These are phyloP conservation scores for Yamadazyma akitaensis DNA, from an alignment of 805 yeast genomes.

Conservation along the genomic window DNA sequence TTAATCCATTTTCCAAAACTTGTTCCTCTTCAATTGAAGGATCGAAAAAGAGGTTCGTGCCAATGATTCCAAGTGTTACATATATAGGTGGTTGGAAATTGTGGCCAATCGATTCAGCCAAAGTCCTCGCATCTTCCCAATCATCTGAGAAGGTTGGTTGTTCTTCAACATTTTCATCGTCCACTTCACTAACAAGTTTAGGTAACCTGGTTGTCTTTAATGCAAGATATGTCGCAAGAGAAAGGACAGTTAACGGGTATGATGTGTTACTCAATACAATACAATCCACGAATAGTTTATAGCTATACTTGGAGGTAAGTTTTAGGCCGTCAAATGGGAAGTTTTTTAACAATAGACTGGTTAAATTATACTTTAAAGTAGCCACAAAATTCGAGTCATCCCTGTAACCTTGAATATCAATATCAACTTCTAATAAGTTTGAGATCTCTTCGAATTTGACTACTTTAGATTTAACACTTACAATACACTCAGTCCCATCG, in stretches of 20 bases:
- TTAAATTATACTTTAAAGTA: slow-evolving; percentile 60
- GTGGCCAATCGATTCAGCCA: slow-evolving; percentile 27
- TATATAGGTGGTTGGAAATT: slow-evolving; percentile 68
- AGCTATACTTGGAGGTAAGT: slow-evolving; percentile 72
- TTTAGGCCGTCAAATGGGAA: slow-evolving; percentile 52
- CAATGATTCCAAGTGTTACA: slow-evolving; percentile 74
- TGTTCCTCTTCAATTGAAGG: slow-evolving; percentile 88
- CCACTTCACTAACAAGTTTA: slow-evolving; percentile 61
- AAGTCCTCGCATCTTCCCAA: slow-evolving; percentile 57
- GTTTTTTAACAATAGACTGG: slow-evolving; percentile 49
- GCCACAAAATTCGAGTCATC: slow-evolving; percentile 73
- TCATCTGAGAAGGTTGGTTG: slow-evolving; percentile 90
- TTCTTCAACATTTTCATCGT: slow-evolving; percentile 75
- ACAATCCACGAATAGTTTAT: slow-evolving; percentile 75
- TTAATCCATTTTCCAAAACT: slow-evolving; percentile 79
- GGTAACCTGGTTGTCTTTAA: slow-evolving; percentile 77
- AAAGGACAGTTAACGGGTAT: slow-evolving; percentile 75
- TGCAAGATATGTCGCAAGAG: slow-evolving; percentile 80
- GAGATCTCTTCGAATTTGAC: slow-evolving; percentile 41
- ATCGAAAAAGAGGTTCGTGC: slow-evolving; percentile 66
- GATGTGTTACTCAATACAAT: slow-evolving; percentile 73
- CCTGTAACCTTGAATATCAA: slow-evolving; percentile 75
- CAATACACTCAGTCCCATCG: slow-evolving; percentile 93
- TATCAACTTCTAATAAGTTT: slow-evolving; percentile 66
- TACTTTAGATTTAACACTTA: slow-evolving; percentile 85